These are phyloP conservation scores for Talaromyces sp. DNA, from an alignment of 2,329 filamentous ascomycete species.

Conservation along the genomic window DNA sequence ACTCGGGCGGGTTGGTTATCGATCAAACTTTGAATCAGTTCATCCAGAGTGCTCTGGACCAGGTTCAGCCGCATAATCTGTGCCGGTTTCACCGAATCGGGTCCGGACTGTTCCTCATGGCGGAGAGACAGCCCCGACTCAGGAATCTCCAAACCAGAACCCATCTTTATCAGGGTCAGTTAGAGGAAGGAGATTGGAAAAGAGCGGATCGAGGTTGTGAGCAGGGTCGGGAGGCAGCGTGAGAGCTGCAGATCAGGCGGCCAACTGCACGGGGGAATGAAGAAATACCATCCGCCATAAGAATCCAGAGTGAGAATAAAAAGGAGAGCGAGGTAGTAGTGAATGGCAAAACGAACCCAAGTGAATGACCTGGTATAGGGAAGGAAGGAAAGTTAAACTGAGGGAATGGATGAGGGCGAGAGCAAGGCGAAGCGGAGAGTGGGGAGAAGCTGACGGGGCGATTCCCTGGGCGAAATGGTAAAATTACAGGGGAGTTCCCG, in stretches of 20 bases:
- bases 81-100: constrained; percentile 35
- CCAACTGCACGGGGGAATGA: constrained; percentile 36
- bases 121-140: constrained; percentile 45
- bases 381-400: constrained; percentile 10
- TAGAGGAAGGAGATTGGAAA: constrained; percentile 10
- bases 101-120: constrained; percentile 34
- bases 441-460: constrained; percentile 27
- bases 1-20: constrained; percentile 48
- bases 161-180: constrained; percentile 31
- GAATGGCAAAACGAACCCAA: constrained; percentile 11
- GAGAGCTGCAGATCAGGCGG: constrained; percentile 42
- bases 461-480: constrained; percentile 14
- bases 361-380: constrained; percentile 7
- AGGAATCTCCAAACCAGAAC: constrained; percentile 38
- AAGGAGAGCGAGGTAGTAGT: constrained; percentile 15
- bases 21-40: constrained; percentile 48
- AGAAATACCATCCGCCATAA: constrained; percentile 37
- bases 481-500: constrained; percentile 25
- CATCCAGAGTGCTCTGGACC: constrained; percentile 47
- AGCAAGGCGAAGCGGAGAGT: constrained; percentile 29
- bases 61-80: constrained; percentile 54
- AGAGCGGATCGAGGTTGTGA: constrained; percentile 20
- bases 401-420: constrained; percentile 19
- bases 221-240: constrained; percentile 39
- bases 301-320: constrained; percentile 25